Base-by-base conservation (phyloP, 2,329 filamentous ascomycete species). In the Xenoacremonium recifei region DNA sequence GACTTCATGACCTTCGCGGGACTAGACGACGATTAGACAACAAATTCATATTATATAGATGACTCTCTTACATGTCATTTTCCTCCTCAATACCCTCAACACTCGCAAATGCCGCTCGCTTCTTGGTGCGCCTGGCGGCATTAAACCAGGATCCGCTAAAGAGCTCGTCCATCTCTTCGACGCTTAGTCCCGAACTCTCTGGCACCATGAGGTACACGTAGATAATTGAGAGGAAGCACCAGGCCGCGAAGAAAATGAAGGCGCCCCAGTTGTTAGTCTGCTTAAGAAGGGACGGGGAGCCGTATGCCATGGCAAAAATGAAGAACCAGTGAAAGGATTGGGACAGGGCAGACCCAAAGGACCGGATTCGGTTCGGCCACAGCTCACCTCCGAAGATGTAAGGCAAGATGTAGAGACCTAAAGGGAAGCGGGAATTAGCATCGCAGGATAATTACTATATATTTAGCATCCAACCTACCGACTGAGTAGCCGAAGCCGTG, bases 401-500 rank as follows among this genome's bases (percentile, higher is more conserved):
- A 0, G 70, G 70, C 1, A 74, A 62, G 21, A 66, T 59, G 1
- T 68, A 39, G 0, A 63, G 44, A 4, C 58, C 57, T 60, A n/a
- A 15, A n/a, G n/a, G n/a, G n/a, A n/a, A n/a, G n/a, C n/a, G n/a
- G n/a, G 29, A 9, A 31, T 31, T 15, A 15, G 6, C 29, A 13
- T 9, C 23, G 23, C 13, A 9, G 23, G 23, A 27, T 9, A 13
- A 9, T 27, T 27, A 9, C 9, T 27, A n/a, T 31, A 15, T 16
- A 12, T 12, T 12, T 7, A 31, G 29, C n/a, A n/a, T n/a, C n/a
- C n/a, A n/a, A 49, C 52, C 32, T 37, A 54, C 58, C 59, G 16
- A 60, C 59, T n/a, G 63, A 62, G 47, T 70, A 74, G 4, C 69
- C 71, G 34, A 74, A 70, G 1, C 60, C 70, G 38, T 74, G 70